Conservation (phyloP, 192 early-diverging fungal genomes). For the Diversispora eburnea region DNA sequence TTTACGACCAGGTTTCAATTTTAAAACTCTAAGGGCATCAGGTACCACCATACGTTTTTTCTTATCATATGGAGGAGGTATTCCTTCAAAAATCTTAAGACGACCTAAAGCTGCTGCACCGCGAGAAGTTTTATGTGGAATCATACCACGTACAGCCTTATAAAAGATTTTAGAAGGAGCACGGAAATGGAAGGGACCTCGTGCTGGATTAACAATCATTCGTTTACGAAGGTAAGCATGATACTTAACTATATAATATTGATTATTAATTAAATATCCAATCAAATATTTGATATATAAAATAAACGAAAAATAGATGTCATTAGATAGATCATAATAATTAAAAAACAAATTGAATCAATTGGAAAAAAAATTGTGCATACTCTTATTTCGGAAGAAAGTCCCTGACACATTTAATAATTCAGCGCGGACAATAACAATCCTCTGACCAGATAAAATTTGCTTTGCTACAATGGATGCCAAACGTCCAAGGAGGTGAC, state of each 20-base stretch:
- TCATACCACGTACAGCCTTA: constrained; percentile 96
- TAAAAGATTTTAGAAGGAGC: constrained; percentile 97
- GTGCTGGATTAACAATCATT: constrained; percentile 92
- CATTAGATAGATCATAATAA: not conserved
- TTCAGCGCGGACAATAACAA: constrained; percentile 97
- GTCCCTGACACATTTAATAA: constrained; percentile 97
- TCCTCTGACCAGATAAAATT: constrained; percentile 94
- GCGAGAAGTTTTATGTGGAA: constrained; percentile 99
- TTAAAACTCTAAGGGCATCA: constrained; percentile 93
- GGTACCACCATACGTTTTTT: constrained; percentile 97
- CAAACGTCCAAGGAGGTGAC: constrained; percentile 72
- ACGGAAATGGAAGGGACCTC: constrained; percentile 99
- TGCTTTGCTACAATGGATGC: constrained; percentile 98
- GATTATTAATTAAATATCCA: not conserved
- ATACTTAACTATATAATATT: constrained; percentile 71
- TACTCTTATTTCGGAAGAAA: constrained; percentile 99
- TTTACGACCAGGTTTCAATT: constrained; percentile 96
- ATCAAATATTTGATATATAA: not conserved
- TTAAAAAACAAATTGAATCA: not conserved
- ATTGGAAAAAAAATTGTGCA: constrained; percentile 34
- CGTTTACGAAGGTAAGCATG: constrained; percentile 97
- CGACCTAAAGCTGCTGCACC: constrained; percentile 95
- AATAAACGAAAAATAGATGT: not conserved
- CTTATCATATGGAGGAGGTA: constrained; percentile 96
- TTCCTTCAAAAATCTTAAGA: constrained; percentile 99